Evolutionary conservation across 345 rosid species (phyloP), one percentile per base, ranked within the genome.

Genomic region (Arabis alpina): DNA sequence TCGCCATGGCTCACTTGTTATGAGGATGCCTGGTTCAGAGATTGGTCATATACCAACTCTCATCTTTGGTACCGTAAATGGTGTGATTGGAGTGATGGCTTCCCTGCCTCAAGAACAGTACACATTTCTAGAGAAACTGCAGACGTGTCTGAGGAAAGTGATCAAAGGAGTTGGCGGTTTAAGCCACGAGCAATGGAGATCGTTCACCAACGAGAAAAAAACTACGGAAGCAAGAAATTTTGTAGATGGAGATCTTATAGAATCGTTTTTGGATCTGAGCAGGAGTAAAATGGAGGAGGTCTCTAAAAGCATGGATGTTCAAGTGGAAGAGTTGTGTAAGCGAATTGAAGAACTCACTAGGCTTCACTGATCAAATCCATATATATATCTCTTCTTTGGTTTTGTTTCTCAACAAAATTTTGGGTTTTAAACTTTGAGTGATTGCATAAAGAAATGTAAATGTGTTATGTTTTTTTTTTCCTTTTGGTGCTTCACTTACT

Each of bases 91-190:
- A 44, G 95, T 91, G 32, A 86, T 94, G 60, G 97, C 99, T 10
- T 94, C 99, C 0, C 87, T 94, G 41, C 93, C 96, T 24, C 86
- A 84, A 5, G 93, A 88, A 6, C 93, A 88, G 63, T 91, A 88
- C 25, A 19, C 77, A 8, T 91, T 91, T 74, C 54, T 91, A 49
- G 97, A 91, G 82, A 89, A 89, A 77, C 86, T 94, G 27, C 93
- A 91, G 72, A 71, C 88, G 5, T 84, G 84, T 77, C 65, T 94
- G 76, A 87, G 89, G 70, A 89, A 83, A 81, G 92, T 89, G 76
- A 91, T 91, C 15, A 89, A 91, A 71, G 99, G 99, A 8, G 93
- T 94, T 1, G 98, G 99, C n/a, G 96, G 96, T 24, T 76, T 91
- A 67, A 89, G 84, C 81, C 96, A 94, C 6, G 96, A 94, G 74